phyloP scores from a whole-genome alignment of 2,329 filamentous ascomycete species.

The Epicoccum nigrum region DNA sequence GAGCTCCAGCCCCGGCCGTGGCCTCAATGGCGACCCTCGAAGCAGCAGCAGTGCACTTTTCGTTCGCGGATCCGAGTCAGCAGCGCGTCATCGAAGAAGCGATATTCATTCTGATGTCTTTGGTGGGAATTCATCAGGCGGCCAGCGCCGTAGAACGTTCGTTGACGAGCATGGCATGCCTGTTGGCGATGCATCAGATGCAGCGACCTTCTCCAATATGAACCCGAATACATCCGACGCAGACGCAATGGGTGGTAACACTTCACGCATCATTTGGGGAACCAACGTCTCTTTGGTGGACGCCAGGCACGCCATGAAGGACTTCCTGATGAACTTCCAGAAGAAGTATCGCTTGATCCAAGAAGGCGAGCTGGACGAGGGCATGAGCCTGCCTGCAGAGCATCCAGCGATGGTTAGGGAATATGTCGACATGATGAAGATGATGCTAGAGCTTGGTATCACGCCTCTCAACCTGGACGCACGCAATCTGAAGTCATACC shows the following conservation, averaged over 20 bases:
- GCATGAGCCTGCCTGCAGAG: conserved; percentile 69
- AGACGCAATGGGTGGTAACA: conserved; percentile 80
- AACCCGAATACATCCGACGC: conserved; percentile 92
- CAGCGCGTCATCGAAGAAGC: conserved; percentile 71
- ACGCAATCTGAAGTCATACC: conserved; percentile 88
- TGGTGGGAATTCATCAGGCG: conserved; percentile 50
- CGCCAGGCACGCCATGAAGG: conserved; percentile 84
- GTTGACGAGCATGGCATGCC: conserved; percentile 69
- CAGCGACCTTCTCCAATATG: conserved; percentile 68
- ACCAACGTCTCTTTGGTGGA: conserved; percentile 95
- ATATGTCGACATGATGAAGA: conserved; percentile 83
- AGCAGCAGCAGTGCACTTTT: conserved; percentile 90
- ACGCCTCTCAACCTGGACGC: conserved; percentile 87
- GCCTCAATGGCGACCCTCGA: conserved; percentile 66
- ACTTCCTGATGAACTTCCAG: conserved; percentile 90
- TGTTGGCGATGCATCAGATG: conserved; percentile 61
- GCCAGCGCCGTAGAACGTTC: conserved; percentile 63
- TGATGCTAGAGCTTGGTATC: conserved; percentile 87
- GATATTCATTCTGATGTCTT: conserved; percentile 83
- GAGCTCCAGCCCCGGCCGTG: conserved; percentile 82
- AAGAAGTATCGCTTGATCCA: conserved; percentile 92
- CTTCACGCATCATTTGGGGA: conserved; percentile 89
- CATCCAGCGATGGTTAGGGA: conserved; percentile 77
- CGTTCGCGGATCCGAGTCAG: conserved; percentile 66
- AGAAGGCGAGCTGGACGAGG: conserved; percentile 78